phyloP scores from a whole-genome alignment of 768 basidiomycete species.

The Amanita inopinata region DNA sequence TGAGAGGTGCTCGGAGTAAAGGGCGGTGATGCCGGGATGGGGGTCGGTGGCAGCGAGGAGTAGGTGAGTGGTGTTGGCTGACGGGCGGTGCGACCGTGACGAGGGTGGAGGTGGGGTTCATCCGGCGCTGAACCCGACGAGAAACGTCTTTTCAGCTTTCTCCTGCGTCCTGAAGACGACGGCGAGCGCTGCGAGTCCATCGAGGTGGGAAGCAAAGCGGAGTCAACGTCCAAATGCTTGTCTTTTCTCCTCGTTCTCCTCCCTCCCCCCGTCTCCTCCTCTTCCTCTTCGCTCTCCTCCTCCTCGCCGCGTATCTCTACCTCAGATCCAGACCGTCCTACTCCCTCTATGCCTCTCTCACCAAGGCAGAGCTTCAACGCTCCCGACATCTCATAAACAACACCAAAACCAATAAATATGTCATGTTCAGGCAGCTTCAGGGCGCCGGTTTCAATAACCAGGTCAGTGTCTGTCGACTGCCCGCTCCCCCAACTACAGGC shows the following conservation, averaged over 20 bases:
- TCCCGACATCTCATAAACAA: constrained; percentile 21
- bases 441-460: constrained; percentile 44
- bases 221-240: neutral
- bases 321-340: constrained; percentile 27
- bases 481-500: neutral
- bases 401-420: constrained; percentile 24
- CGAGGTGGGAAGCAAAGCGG: neutral
- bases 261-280: constrained; percentile 10
- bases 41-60: constrained; percentile 67
- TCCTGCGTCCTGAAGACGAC: constrained; percentile 12
- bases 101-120: constrained; percentile 17
- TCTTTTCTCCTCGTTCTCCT: neutral
- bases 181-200: too few species aligned
- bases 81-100: constrained; percentile 19
- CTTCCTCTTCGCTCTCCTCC: constrained; percentile 11
- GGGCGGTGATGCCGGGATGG: constrained; percentile 39
- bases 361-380: constrained; percentile 19
- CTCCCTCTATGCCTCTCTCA: constrained; percentile 24
- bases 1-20: constrained; percentile 23
- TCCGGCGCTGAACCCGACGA: constrained; percentile 19
- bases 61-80: constrained; percentile 38
- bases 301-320: constrained; percentile 23
- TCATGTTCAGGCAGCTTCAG: constrained; percentile 34
- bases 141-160: constrained; percentile 24
- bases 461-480: constrained; percentile 14